phyloP scores from a whole-genome alignment of 305 asterid genomes.

The Coffea humblotiana region DNA sequence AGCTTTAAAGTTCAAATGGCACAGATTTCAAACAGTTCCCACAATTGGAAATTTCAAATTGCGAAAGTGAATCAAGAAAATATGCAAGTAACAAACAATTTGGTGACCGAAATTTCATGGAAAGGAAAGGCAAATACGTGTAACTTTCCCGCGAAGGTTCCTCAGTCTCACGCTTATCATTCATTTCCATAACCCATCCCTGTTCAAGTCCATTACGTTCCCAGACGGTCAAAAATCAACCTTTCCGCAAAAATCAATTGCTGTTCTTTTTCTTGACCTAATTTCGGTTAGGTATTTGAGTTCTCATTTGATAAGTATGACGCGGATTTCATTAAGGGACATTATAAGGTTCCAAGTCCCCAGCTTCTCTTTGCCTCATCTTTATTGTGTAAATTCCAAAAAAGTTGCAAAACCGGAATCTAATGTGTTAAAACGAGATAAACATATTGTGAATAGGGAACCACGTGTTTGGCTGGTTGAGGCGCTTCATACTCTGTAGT shows the following conservation, averaged over 20 bases:
- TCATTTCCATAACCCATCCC: not conserved
- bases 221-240: not conserved
- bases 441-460: not conserved
- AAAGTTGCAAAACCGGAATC: not conserved
- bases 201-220: not conserved
- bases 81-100: not conserved
- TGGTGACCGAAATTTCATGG: not conserved
- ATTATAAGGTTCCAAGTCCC: not conserved
- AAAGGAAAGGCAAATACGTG: not conserved
- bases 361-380: not conserved
- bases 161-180: not conserved
- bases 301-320: not conserved
- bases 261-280: not conserved
- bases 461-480: slow-evolving; percentile 17
- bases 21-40: not conserved
- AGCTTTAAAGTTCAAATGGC: not conserved
- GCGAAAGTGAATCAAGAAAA: not conserved
- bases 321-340: not conserved
- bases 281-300: not conserved
- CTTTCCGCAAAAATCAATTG: not conserved
- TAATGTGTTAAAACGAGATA: slow-evolving; percentile 2
- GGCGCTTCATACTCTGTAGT: not conserved
- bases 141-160: not conserved
- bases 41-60: not conserved
- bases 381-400: not conserved